These are phyloP conservation scores for Calonectria fujianensis DNA, from an alignment of 2,329 filamentous ascomycete species.

Conservation along the genomic window DNA sequence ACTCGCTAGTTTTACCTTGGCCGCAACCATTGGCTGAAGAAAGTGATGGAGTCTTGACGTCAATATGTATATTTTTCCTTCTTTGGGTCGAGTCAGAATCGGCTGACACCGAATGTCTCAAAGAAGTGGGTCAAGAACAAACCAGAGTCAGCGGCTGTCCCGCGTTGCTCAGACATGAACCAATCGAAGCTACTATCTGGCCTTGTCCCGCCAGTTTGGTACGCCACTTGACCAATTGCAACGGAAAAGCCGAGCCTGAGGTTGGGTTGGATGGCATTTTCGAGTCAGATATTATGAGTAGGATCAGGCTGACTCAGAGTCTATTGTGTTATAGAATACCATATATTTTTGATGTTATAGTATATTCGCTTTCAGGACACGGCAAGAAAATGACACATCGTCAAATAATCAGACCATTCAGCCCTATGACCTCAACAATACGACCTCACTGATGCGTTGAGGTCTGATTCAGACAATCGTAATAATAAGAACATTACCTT, in stretches of 20 bases:
- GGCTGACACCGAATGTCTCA: background rate
- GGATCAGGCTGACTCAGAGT: background rate
- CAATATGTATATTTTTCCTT: slow-evolving; percentile 1
- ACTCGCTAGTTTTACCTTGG: background rate
- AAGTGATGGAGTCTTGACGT: background rate
- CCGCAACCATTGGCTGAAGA: background rate
- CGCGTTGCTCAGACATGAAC: background rate
- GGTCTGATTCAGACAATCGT: background rate
- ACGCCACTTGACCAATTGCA: too few species aligned
- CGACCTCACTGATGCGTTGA: background rate
- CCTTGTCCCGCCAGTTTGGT: background rate
- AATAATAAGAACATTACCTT: background rate
- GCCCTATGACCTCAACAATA: background rate
- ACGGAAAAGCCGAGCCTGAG: background rate
- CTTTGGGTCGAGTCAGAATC: background rate
- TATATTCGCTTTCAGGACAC: too few species aligned
- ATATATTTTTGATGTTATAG: too few species aligned
- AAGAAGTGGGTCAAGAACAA: background rate
- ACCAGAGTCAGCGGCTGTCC: background rate
- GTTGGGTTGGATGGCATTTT: background rate
- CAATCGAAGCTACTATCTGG: background rate
- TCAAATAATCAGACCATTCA: background rate
- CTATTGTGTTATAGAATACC: too few species aligned
- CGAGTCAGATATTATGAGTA: slow-evolving; percentile 3
- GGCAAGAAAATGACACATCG: background rate